Percentiles rank a stretch among this genome's conserved stretches.
phyloP scores from a whole-genome alignment of 202 grass and related monocot species.

The Brachypodium distachyon region DNA sequence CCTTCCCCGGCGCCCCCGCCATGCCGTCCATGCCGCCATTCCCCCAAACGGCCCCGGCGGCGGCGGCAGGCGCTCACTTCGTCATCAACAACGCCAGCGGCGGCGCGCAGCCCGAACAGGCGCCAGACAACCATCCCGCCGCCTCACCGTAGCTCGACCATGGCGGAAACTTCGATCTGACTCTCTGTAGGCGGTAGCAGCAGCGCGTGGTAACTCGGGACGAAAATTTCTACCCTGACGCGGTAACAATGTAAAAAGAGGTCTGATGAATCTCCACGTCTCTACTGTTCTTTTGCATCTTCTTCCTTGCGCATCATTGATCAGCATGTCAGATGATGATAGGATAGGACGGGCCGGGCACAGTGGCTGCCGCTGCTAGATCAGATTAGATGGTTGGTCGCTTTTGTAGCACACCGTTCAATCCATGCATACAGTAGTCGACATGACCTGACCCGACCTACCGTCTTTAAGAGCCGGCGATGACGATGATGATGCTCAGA shows the following conservation, averaged over 20 bases:
- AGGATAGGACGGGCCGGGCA: not conserved
- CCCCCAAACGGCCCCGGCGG: not conserved
- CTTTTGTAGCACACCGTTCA: no score
- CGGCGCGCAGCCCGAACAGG: not conserved
- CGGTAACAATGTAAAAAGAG: not conserved
- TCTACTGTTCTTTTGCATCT: not conserved
- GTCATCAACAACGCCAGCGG: not conserved
- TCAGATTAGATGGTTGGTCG: no score
- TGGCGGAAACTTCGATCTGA: not conserved
- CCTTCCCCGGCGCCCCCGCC: not conserved
- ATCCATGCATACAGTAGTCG: no score
- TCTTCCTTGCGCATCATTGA: no score
- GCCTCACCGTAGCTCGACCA: not conserved
- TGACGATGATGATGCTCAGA: no score
- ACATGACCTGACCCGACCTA: no score
- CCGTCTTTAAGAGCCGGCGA: no score
- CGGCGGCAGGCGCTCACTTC: not conserved
- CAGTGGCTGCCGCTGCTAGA: not conserved
- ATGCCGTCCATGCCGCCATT: slow-evolving; percentile 7
- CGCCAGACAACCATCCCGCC: not conserved
- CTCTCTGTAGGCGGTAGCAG: not conserved
- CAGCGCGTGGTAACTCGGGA: not conserved
- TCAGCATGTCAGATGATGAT: no score
- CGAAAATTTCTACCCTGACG: not conserved
- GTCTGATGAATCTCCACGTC: no score